Evolutionary conservation across 768 basidiomycete genomes (phyloP).

Genomic region (Amanita rimosa): DNA sequence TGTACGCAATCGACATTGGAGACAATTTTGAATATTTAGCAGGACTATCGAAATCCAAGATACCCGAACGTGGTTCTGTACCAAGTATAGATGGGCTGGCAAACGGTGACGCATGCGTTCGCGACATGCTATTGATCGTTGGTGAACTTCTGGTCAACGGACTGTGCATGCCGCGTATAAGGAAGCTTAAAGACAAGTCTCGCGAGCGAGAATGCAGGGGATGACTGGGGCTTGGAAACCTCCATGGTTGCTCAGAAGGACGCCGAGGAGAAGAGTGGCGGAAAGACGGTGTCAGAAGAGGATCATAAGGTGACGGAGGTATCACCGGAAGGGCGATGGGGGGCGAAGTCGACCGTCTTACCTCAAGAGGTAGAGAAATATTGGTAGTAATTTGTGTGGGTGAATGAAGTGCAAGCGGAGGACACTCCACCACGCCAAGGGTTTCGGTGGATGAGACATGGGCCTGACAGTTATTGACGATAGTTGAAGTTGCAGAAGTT

Average conservation of each 20-base stretch:
- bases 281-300: slow-evolving; percentile 63
- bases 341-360: slow-evolving; percentile 17
- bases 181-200: slow-evolving; percentile 55
- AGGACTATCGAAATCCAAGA: slow-evolving; percentile 19
- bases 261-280: slow-evolving; percentile 66
- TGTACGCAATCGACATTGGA: slow-evolving; percentile 27
- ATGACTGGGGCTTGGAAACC: slow-evolving; percentile 70
- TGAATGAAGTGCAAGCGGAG: slow-evolving; percentile 25
- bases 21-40: slow-evolving; percentile 21
- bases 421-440: slow-evolving; percentile 18
- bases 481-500: slow-evolving; percentile 15
- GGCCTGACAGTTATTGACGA: slow-evolving; percentile 11
- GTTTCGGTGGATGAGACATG: slow-evolving; percentile 4
- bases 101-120: slow-evolving; percentile 23
- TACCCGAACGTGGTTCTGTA: slow-evolving; percentile 11
- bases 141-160: slow-evolving; percentile 27
- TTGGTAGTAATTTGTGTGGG: slow-evolving; percentile 19
- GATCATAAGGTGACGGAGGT: slow-evolving; percentile 69
- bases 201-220: slow-evolving; percentile 56
- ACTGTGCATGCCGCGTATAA: slow-evolving; percentile 42
- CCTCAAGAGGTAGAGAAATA: slow-evolving; percentile 9
- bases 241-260: slow-evolving; percentile 75
- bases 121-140: slow-evolving; percentile 18
- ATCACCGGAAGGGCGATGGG: slow-evolving; percentile 22
- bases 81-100: slow-evolving; percentile 14